These are phyloP conservation scores for Monosporascus sp. DNA, from an alignment of 2,329 filamentous ascomycete genomes.

Conservation along the genomic window DNA sequence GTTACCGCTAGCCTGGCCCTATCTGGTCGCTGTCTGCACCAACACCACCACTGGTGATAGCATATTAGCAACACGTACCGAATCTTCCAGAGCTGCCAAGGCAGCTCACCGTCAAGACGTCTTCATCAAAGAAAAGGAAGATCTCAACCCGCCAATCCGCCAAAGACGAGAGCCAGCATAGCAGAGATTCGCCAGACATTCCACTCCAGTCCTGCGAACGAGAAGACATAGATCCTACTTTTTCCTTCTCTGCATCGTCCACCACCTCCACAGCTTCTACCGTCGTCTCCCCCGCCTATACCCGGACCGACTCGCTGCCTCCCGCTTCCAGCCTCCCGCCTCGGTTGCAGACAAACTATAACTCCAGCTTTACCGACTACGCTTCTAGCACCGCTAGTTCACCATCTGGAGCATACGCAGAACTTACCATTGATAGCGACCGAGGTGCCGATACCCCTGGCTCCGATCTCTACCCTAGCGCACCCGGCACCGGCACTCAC, in stretches of 20 bases:
- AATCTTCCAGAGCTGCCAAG: conserved; percentile 48
- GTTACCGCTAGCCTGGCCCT: conserved; percentile 4
- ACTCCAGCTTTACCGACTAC: conserved; percentile 41
- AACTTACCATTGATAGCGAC: conserved; percentile 52
- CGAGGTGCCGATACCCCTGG: conserved; percentile 37
- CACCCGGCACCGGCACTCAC: conserved; percentile 19
- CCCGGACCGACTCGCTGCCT: conserved; percentile 27
- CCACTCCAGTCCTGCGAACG: conserved; percentile 49
- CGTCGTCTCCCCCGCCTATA: conserved; percentile 29
- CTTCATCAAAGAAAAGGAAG: conserved; percentile 70
- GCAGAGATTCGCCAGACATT: conserved; percentile 33
- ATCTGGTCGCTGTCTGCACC: conserved; percentile 4
- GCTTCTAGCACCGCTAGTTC: conserved; percentile 52
- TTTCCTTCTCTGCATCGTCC: conserved; percentile 44
- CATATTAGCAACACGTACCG: not conserved
- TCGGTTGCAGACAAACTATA: conserved; percentile 41
- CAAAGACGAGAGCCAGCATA: conserved; percentile 33
- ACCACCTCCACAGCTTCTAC: conserved; percentile 32
- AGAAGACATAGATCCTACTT: conserved; percentile 37
- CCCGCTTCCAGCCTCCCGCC: conserved; percentile 48
- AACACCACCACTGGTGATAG: conserved; percentile 5
- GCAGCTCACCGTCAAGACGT: conserved; percentile 68
- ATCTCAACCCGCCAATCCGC: conserved; percentile 44
- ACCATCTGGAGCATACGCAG: conserved; percentile 51
- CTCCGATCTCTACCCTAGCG: conserved; percentile 36